Evolutionary conservation across 2,329 filamentous ascomycete genomes (phyloP), one percentile per base, ranked within the genome.

Genomic region (Colletotrichum sp.): DNA sequence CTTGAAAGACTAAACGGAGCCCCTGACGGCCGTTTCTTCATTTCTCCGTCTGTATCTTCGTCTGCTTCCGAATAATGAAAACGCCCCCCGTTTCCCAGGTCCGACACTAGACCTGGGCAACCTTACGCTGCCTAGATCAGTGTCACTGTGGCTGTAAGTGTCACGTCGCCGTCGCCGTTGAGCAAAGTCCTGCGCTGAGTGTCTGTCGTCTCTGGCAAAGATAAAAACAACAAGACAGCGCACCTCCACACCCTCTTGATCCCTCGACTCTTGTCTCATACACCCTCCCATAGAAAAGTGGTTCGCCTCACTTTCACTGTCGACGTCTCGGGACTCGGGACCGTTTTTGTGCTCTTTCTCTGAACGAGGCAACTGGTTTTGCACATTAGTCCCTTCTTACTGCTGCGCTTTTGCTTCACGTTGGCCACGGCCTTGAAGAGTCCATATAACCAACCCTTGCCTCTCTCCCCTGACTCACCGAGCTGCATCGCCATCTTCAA

Each of bases 271-370:
- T 69, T 75, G 67, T 71, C 67, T 75, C 62, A 71, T 70, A 55
- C 24, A 66, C 66, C 66, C 67, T 36, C 66, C 65, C 49, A 34
- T n/a, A 71, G 57, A 62, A 30, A 18, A 52, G 10, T 67, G 39
- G 59, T 67, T 49, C 75, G 75, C 75, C 75, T 76, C 66, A 76
- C 71, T 76, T 76, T 75, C 15, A 55, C 24, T 21, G 21, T 66
- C 52, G 16, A 71, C 21, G 26, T 66, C 66, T 66, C 49, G 24
- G 28, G 55, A 63, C 60, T 67, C 32, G 62, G 18, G 7, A 26
- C 32, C 16, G 65, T n/a, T 34, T 16, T 65, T 9, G 70, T 36
- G 5, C 32, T 60, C 30, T 32, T 67, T 71, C 28, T 26, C 18
- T 4, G 13, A 44, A 44, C 65, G 36, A 44, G 30, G 32, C 28